Evolutionary conservation across 1,139 yeast species (phyloP).

Genomic region (Yamadazyma triangularis): DNA sequence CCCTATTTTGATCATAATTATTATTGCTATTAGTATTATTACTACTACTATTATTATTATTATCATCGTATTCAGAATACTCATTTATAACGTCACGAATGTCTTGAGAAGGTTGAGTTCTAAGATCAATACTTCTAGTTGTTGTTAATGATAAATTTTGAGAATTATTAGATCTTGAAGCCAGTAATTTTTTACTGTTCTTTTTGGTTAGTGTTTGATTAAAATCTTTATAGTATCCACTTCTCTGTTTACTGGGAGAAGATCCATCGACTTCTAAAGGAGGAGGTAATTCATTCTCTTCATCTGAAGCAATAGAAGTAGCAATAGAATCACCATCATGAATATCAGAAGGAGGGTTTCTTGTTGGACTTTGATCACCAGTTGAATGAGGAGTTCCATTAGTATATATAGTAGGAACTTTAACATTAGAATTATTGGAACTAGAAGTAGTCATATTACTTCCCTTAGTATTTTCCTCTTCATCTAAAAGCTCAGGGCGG

Average conservation of each 20-base stretch:
- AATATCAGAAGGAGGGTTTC: slow-evolving; percentile 8
- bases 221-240: not conserved
- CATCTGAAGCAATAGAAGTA: slow-evolving; percentile 10
- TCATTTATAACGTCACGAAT: slow-evolving; percentile 56
- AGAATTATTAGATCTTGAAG: slow-evolving; percentile 7
- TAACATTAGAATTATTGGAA: not conserved
- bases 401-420: not conserved
- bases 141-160: slow-evolving; percentile 14
- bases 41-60: slow-evolving; percentile 12
- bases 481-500: slow-evolving; percentile 18
- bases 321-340: slow-evolving; percentile 16
- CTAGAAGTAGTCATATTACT: not conserved
- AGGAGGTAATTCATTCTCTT: slow-evolving; percentile 9
- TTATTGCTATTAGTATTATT: too few species aligned
- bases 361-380: slow-evolving; percentile 1
- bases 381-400: not conserved
- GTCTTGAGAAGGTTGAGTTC: slow-evolving; percentile 47
- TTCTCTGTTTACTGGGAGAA: not conserved
- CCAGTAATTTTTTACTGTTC: slow-evolving; percentile 8
- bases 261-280: slow-evolving; percentile 9
- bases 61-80: slow-evolving; percentile 47
- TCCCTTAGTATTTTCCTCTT: slow-evolving; percentile 6
- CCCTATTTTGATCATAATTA: too few species aligned
- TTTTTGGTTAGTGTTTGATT: slow-evolving; percentile 8
- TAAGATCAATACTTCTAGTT: slow-evolving; percentile 29